A percentile compares a stretch with the other conserved stretches of the same genome.
These are phyloP conservation scores for Naematelia encephala DNA, from an alignment of 768 basidiomycete species.

Conservation along the genomic window DNA sequence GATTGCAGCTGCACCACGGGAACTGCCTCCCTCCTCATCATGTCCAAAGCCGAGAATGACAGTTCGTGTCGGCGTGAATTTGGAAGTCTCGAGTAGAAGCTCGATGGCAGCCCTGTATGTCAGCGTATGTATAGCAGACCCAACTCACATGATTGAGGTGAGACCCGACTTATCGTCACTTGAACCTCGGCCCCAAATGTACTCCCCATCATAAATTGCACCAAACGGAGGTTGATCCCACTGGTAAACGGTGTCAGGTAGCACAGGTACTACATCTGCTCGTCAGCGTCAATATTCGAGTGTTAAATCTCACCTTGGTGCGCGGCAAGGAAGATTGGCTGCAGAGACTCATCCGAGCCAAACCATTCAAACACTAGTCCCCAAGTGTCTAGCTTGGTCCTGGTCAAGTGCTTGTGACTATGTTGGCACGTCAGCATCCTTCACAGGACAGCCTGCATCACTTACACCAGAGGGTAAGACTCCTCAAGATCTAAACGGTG, in stretches of 20 bases:
- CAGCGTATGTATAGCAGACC: not conserved
- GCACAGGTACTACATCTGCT: constrained; percentile 63
- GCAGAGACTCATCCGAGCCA: constrained; percentile 60
- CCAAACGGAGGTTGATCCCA: constrained; percentile 65
- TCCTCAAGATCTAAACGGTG: not conserved
- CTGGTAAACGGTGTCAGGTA: constrained; percentile 57
- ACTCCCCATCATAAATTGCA: constrained; percentile 55
- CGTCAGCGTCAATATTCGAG: not conserved
- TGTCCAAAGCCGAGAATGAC: constrained; percentile 56
- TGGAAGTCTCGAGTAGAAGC: constrained; percentile 55
- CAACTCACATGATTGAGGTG: constrained; percentile 32
- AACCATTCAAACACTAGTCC: constrained; percentile 70
- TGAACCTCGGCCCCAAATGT: constrained; percentile 72
- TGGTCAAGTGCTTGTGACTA: not conserved
- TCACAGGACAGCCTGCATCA: not conserved
- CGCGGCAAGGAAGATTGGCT: constrained; percentile 60
- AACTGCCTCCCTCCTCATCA: constrained; percentile 64
- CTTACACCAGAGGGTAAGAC: not conserved
- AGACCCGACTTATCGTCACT: constrained; percentile 66
- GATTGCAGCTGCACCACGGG: constrained; percentile 52
- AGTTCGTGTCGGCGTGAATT: constrained; percentile 58
- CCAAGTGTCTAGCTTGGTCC: constrained; percentile 53
- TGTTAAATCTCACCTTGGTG: constrained; percentile 19
- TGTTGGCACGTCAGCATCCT: not conserved
- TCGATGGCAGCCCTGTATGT: constrained; percentile 55